These are phyloP conservation scores for Fusarium cicatricum DNA, from an alignment of 2,329 filamentous ascomycete genomes.

Conservation along the genomic window DNA sequence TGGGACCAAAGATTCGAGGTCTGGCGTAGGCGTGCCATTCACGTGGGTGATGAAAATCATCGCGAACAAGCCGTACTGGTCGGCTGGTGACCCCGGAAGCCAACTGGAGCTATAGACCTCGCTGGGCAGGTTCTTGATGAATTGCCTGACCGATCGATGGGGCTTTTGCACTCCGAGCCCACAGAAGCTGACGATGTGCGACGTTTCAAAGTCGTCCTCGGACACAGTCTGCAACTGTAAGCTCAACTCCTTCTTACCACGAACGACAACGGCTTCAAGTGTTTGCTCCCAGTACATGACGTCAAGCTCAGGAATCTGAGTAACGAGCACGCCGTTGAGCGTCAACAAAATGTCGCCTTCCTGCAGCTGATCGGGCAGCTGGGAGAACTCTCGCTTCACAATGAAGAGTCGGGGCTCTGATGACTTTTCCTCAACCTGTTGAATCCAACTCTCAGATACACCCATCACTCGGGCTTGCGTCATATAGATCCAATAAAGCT, in stretches of 20 bases:
- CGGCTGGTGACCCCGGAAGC: conserved; percentile 81
- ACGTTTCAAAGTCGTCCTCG: conserved; percentile 90
- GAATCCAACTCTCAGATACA: conserved; percentile 93
- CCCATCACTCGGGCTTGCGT: conserved; percentile 96
- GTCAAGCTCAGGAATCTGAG: conserved; percentile 89
- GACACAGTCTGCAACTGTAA: conserved; percentile 85
- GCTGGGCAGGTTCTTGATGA: conserved; percentile 96
- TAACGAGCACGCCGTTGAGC: conserved; percentile 89
- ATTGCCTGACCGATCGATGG: conserved; percentile 94
- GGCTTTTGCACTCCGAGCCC: conserved; percentile 91
- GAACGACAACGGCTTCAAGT: conserved; percentile 87
- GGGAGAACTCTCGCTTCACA: conserved; percentile 82
- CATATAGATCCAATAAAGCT: conserved; percentile 96
- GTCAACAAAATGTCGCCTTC: conserved; percentile 94
- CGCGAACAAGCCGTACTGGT: conserved; percentile 89
- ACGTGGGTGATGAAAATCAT: conserved; percentile 98
- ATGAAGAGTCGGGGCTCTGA: conserved; percentile 97
- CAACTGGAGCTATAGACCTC: conserved; percentile 95
- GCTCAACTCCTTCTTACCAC: conserved; percentile 79
- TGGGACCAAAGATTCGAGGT: conserved; percentile 81
- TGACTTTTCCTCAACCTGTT: conserved; percentile 87
- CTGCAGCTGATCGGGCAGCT: conserved; percentile 64
- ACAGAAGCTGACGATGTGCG: conserved; percentile 91
- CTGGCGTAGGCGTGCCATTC: conserved; percentile 84
- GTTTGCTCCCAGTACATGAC: conserved; percentile 91